phyloP scores from a whole-genome alignment of 2,329 filamentous ascomycete genomes.

The Phyllosticta ampelicida region DNA sequence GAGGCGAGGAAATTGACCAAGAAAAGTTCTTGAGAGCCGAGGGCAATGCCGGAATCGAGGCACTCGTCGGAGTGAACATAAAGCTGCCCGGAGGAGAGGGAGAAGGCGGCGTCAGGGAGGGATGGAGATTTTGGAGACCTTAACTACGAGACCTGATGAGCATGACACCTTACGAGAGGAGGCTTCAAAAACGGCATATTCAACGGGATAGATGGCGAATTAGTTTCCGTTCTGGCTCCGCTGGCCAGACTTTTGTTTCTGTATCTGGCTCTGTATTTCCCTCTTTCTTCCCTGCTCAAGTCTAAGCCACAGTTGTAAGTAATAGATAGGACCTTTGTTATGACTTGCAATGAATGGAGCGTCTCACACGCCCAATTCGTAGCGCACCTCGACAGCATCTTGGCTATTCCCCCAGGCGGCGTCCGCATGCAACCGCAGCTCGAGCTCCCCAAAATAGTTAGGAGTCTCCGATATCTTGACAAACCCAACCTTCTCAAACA shows the following conservation, averaged over 20 bases:
- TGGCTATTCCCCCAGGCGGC: background rate
- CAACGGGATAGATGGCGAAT: background rate
- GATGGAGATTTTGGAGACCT: conserved; percentile 32
- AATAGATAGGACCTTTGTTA: background rate
- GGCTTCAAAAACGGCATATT: background rate
- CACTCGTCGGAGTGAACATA: conserved; percentile 61
- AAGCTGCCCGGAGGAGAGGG: conserved; percentile 12
- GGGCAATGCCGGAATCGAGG: conserved; percentile 75
- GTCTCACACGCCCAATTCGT: background rate
- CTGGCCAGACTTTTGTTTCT: background rate
- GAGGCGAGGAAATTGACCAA: conserved; percentile 85
- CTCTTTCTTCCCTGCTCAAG: background rate
- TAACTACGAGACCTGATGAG: conserved; percentile 9
- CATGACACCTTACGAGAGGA: background rate
- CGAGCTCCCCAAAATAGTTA: conserved; percentile 60
- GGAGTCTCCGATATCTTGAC: conserved; percentile 35
- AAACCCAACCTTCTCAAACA: conserved; percentile 55
- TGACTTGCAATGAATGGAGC: background rate
- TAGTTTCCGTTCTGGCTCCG: background rate
- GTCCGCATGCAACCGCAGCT: conserved; percentile 33
- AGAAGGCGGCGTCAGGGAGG: conserved; percentile 22
- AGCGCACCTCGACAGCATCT: background rate
- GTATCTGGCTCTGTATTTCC: background rate
- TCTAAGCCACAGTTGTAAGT: background rate
- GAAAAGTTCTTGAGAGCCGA: conserved; percentile 79